phyloP scores from a whole-genome alignment of 78 protist genomes.

The Tieghemostelium lacteum region DNA sequence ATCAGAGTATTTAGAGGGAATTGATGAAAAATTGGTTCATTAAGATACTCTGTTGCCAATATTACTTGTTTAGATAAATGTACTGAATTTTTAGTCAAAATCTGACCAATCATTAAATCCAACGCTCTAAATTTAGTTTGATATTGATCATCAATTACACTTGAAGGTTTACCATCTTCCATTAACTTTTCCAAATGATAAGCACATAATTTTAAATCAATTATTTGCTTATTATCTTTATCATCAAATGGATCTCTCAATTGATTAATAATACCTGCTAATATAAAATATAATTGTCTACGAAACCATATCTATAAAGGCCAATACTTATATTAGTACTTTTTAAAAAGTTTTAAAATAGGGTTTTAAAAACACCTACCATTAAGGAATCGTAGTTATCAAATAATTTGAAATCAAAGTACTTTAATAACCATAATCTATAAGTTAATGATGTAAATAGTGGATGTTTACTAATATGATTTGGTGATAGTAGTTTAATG shows the following conservation, averaged over 20 bases:
- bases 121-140: neutral
- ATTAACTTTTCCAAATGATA: conserved; percentile 13
- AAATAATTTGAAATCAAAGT: conserved; percentile 10
- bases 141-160: neutral
- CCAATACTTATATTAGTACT: no score
- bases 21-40: conserved; percentile 13
- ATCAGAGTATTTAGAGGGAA: conserved; percentile 53
- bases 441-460: conserved; percentile 12
- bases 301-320: conserved; percentile 50
- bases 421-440: conserved; percentile 55
- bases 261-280: conserved; percentile 3
- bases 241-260: conserved; percentile 48
- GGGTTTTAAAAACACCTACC: neutral
- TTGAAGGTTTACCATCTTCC: neutral
- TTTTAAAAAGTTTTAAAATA: no score
- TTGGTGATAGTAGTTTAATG: conserved; percentile 22
- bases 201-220: neutral
- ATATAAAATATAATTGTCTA: conserved; percentile 46
- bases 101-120: neutral
- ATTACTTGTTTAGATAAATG: neutral
- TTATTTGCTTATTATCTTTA: neutral
- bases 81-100: neutral
- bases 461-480: neutral
- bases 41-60: conserved; percentile 29
- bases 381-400: conserved; percentile 23